Percentiles rank a stretch among this genome's conserved stretches.
Evolutionary conservation across 805 yeast species (phyloP).

Genomic region (Yamadazyma endophytica): DNA sequence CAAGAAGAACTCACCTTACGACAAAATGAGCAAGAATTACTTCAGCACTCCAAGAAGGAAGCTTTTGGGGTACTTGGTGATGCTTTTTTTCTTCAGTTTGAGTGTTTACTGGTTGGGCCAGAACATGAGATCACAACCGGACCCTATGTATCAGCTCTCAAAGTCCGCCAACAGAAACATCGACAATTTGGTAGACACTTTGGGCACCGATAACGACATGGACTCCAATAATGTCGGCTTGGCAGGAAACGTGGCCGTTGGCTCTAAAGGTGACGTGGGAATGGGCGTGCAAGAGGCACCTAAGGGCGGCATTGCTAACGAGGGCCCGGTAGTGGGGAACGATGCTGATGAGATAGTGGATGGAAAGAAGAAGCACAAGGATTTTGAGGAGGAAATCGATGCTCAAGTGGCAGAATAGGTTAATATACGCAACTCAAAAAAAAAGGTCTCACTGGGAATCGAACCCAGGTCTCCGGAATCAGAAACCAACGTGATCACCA

Average conservation of each 20-base stretch:
- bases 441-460: constrained; percentile 28
- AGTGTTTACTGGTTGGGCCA: constrained; percentile 34
- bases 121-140: constrained; percentile 26
- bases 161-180: constrained; percentile 1
- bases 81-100: constrained; percentile 32
- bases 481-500: constrained; percentile 31
- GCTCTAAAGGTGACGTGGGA: constrained; percentile 37
- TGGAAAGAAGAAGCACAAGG: constrained; percentile 8
- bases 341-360: constrained; percentile 24
- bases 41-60: constrained; percentile 37
- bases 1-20: constrained; percentile 32
- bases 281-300: constrained; percentile 41
- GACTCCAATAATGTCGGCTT: constrained; percentile 31
- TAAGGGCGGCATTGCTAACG: constrained; percentile 44
- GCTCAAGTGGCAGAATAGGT: not conserved
- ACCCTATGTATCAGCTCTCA: constrained; percentile 19
- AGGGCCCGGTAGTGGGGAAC: constrained; percentile 39
- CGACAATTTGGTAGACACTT: constrained; percentile 4
- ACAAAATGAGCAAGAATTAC: constrained; percentile 23
- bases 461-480: constrained; percentile 34
- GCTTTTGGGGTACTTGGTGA: constrained; percentile 32
- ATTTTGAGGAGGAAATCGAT: constrained; percentile 2
- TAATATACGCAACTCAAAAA: constrained; percentile 1
- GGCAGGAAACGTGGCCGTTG: constrained; percentile 35
- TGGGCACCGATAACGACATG: constrained; percentile 19